A percentile compares a stretch with the other conserved stretches of the same genome.
These are phyloP conservation scores for Trypanosoma avium DNA, from an alignment of 208 protist species.

Conservation along the genomic window DNA sequence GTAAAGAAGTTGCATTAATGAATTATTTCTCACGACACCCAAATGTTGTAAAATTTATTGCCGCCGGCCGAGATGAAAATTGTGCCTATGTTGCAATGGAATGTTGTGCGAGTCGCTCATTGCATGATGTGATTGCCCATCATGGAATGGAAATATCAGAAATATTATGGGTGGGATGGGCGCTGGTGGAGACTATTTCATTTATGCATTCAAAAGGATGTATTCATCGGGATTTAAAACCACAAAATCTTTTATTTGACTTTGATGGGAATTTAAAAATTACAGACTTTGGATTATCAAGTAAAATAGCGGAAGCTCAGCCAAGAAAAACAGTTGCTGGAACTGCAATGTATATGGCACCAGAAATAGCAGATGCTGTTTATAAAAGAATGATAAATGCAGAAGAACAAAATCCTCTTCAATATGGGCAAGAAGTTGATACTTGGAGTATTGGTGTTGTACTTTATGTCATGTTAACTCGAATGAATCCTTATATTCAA, in stretches of 20 bases:
- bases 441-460: constrained; percentile 90
- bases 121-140: constrained; percentile 78
- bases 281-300: constrained; percentile 91
- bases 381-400: constrained; percentile 75
- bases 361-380: constrained; percentile 84
- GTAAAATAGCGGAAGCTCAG: constrained; percentile 69
- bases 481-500: constrained; percentile 84
- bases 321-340: constrained; percentile 88
- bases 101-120: constrained; percentile 65
- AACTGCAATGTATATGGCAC: constrained; percentile 91
- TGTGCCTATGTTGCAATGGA: constrained; percentile 89
- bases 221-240: constrained; percentile 91
- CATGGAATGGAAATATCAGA: constrained; percentile 60
- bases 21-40: constrained; percentile 84
- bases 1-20: constrained; percentile 85
- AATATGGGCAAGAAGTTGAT: constrained; percentile 87
- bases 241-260: constrained; percentile 92
- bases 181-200: constrained; percentile 77
- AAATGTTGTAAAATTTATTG: constrained; percentile 85
- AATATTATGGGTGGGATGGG: constrained; percentile 85
- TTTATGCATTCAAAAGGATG: constrained; percentile 87
- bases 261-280: constrained; percentile 88
- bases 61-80: constrained; percentile 68
- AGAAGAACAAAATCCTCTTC: constrained; percentile 43
- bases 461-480: constrained; percentile 82